phyloP scores from a whole-genome alignment of 768 basidiomycete genomes.

The Boletus pseudopeckii region DNA sequence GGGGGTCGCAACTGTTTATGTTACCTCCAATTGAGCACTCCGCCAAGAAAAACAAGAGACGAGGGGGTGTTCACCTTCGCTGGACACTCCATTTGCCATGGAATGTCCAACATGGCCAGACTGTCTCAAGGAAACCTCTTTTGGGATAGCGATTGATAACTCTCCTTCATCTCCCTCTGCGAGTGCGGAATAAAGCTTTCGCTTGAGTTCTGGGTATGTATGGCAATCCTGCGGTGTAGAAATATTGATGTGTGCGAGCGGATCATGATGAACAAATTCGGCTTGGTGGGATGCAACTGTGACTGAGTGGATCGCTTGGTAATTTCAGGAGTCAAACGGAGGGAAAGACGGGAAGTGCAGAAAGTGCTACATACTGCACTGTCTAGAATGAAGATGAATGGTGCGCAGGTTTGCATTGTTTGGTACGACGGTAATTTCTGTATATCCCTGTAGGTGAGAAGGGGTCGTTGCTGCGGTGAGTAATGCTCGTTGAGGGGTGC shows the following conservation, averaged over 20 bases:
- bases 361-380: constrained; percentile 63
- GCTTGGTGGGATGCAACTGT: constrained; percentile 68
- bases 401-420: constrained; percentile 75
- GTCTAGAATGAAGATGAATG: constrained; percentile 83
- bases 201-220: constrained; percentile 88
- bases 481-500: constrained; percentile 12
- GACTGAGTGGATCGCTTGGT: constrained; percentile 66
- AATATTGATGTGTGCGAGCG: constrained; percentile 61
- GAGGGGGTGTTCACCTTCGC: constrained; percentile 48
- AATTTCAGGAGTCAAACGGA: constrained; percentile 20
- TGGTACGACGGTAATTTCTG: constrained; percentile 87
- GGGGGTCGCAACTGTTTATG: constrained; percentile 63
- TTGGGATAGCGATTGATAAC: constrained; percentile 82
- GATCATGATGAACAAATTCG: constrained; percentile 77
- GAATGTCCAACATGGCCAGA: constrained; percentile 43
- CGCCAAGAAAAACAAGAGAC: not conserved
- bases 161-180: constrained; percentile 95
- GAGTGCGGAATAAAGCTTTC: constrained; percentile 85
- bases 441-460: constrained; percentile 66
- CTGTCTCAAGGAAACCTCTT: constrained; percentile 63
- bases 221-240: constrained; percentile 77
- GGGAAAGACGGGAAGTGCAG: constrained; percentile 12
- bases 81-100: constrained; percentile 40
- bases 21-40: constrained; percentile 4
- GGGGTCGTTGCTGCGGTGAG: constrained; percentile 19